A percentile compares a stretch with the other conserved stretches of the same genome.
Conservation (phyloP, 176 grass and related monocot genomes). For the Saccharum officinarum region DNA sequence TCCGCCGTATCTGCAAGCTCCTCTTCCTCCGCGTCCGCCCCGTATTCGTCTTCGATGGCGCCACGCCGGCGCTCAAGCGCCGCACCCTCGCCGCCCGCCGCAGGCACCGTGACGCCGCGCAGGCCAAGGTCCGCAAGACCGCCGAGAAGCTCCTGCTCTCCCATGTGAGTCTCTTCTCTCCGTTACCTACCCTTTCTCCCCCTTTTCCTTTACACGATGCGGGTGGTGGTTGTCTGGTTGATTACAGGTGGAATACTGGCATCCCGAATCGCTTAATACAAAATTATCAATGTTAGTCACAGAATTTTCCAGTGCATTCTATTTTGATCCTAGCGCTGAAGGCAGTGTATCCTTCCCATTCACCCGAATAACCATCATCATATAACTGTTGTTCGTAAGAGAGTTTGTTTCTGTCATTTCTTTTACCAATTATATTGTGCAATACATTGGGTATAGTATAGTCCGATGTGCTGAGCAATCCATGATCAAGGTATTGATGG, state of each 20-base stretch:
- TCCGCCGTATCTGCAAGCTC: slow-evolving; percentile 95
- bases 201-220: background rate
- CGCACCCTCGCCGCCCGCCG: slow-evolving; percentile 78
- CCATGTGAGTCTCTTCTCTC: slow-evolving; percentile 51
- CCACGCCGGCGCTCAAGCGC: slow-evolving; percentile 79
- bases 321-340: background rate
- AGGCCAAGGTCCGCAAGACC: slow-evolving; percentile 94
- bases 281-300: background rate
- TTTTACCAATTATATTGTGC: background rate
- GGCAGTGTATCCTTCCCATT: background rate
- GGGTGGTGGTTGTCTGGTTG: background rate
- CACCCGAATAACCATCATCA: background rate
- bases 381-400: background rate
- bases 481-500: slow-evolving; percentile 8
- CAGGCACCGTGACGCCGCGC: slow-evolving; percentile 75
- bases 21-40: slow-evolving; percentile 83
- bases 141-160: slow-evolving; percentile 89
- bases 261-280: background rate
- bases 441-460: background rate
- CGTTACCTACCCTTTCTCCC: background rate
- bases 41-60: slow-evolving; percentile 89
- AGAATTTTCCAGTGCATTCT: background rate
- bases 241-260: background rate
- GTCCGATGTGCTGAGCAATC: background rate
- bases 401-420: background rate